These are phyloP conservation scores for Gnaphalium uliginosum DNA, from an alignment of 129 eudicot genomes.

Conservation along the genomic window DNA sequence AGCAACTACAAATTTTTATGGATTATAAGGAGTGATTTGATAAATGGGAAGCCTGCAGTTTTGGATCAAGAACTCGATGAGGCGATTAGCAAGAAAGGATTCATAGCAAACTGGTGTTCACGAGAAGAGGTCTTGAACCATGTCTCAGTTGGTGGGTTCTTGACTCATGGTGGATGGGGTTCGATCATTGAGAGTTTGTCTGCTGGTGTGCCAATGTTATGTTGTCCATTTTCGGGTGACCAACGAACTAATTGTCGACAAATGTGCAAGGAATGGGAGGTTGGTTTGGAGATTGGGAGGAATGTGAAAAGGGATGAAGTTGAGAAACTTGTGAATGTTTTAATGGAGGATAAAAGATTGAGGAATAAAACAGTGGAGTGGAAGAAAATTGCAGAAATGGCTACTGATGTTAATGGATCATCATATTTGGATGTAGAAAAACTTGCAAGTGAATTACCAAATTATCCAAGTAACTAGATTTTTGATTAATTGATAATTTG, in stretches of 20 bases:
- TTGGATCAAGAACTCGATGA: background rate
- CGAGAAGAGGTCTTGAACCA: conserved; percentile 1
- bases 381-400: background rate
- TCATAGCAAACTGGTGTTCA: background rate
- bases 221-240: conserved; percentile 13
- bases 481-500: no score
- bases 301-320: conserved; percentile 9
- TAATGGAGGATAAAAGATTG: conserved; percentile 2
- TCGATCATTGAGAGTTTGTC: background rate
- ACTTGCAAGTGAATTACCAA: no score
- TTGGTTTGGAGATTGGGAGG: conserved; percentile 3
- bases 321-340: background rate
- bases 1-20: no score
- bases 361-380: background rate
- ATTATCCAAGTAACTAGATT: no score
- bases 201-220: conserved; percentile 3
- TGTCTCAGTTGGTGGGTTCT: background rate
- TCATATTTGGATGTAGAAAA: background rate
- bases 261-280: conserved; percentile 2
- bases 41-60: background rate
- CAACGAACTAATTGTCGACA: conserved; percentile 6
- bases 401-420: conserved; percentile 16
- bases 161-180: conserved; percentile 11
- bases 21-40: no score
- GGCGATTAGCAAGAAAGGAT: background rate